Evolutionary conservation across 2,329 filamentous ascomycete genomes (phyloP).

Genomic region (Alternaria sp.): DNA sequence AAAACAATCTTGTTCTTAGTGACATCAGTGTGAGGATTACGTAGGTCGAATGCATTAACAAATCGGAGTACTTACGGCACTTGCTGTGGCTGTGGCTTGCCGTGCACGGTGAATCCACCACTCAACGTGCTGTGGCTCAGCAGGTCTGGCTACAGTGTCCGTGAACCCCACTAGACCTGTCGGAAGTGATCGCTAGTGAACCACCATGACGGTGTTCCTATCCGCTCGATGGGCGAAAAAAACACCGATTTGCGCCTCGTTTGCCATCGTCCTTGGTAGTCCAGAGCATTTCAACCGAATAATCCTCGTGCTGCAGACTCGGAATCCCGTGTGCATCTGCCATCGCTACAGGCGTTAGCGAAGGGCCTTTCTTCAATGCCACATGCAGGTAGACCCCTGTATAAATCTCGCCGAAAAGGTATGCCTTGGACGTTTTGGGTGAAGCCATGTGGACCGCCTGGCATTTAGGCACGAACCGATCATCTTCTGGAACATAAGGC

Average conservation of each 20-base stretch:
- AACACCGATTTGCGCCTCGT: slow-evolving; percentile 22
- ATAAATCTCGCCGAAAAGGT: slow-evolving; percentile 31
- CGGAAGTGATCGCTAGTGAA: slow-evolving; percentile 14
- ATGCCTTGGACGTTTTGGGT: slow-evolving; percentile 24
- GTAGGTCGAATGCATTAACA: slow-evolving; percentile 19
- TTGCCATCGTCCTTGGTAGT: slow-evolving; percentile 24
- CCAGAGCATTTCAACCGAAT: slow-evolving; percentile 16
- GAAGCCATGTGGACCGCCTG: slow-evolving; percentile 21
- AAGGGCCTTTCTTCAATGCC: slow-evolving; percentile 23
- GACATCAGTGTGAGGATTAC: slow-evolving; percentile 12
- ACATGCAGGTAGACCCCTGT: slow-evolving; percentile 31
- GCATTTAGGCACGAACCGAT: slow-evolving; percentile 25
- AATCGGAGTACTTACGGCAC: slow-evolving; percentile 34
- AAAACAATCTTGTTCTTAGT: slow-evolving; percentile 5
- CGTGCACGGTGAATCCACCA: slow-evolving; percentile 31
- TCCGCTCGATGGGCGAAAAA: slow-evolving; percentile 17
- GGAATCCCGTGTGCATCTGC: slow-evolving; percentile 25
- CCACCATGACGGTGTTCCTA: slow-evolving; percentile 22
- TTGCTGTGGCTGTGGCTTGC: slow-evolving; percentile 26
- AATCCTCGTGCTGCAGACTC: slow-evolving; percentile 29
- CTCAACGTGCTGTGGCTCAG: slow-evolving; percentile 25
- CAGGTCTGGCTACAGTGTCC: slow-evolving; percentile 20
- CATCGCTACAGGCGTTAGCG: slow-evolving; percentile 32
- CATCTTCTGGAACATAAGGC: slow-evolving; percentile 28
- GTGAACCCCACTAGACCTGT: neutral